Percentiles rank a stretch among this genome's conserved stretches.
Conservation (phyloP, 257 asterid species). For the Gardenia jasminoides region DNA sequence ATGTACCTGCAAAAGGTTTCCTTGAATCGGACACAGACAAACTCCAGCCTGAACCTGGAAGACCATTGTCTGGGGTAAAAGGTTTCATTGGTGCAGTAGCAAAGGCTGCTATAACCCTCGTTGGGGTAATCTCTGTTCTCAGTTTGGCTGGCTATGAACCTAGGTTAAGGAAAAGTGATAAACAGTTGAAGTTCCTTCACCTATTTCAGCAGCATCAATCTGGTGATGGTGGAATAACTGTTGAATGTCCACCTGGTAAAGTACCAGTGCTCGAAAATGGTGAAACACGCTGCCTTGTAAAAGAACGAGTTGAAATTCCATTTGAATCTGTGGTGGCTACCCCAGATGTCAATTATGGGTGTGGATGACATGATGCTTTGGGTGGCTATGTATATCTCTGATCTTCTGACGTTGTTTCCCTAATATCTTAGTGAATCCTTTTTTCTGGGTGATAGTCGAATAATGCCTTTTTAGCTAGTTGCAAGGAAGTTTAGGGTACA, state of each 20-base stretch:
- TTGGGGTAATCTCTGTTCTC: constrained; percentile 61
- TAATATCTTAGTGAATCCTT: not conserved
- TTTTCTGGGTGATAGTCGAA: not conserved
- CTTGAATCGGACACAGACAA: constrained; percentile 24
- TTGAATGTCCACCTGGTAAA: constrained; percentile 74
- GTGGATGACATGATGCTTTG: constrained; percentile 47
- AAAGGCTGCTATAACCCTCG: constrained; percentile 61
- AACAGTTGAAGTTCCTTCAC: constrained; percentile 41
- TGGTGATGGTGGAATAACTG: constrained; percentile 21
- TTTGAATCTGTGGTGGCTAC: constrained; percentile 59
- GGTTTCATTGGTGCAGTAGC: constrained; percentile 51
- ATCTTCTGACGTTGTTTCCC: not conserved
- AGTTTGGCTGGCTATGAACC: constrained; percentile 84
- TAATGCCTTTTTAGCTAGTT: not conserved
- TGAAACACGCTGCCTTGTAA: constrained; percentile 72
- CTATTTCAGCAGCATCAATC: constrained; percentile 36
- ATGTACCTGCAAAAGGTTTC: constrained; percentile 16
- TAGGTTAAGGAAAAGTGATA: constrained; percentile 53
- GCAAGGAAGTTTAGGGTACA: not conserved
- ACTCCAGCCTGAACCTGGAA: constrained; percentile 24
- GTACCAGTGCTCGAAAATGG: constrained; percentile 66
- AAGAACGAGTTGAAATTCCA: constrained; percentile 90
- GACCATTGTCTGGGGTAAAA: constrained; percentile 38
- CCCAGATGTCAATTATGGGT: constrained; percentile 89
- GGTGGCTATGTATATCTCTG: not conserved